These are phyloP conservation scores for Medicago ruthenica DNA, from an alignment of 306 rosid genomes.

Conservation along the genomic window DNA sequence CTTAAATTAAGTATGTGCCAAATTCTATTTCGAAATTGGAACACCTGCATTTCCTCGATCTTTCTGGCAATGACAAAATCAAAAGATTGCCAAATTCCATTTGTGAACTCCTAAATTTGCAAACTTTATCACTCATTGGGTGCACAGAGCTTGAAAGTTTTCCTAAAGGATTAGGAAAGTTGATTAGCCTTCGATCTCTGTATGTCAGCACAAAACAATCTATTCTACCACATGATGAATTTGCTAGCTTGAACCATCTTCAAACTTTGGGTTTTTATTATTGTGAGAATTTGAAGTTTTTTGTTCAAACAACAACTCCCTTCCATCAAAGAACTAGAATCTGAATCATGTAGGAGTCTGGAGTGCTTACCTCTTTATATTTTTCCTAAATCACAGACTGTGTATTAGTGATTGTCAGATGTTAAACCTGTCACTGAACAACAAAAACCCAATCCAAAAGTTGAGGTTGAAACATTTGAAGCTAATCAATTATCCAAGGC, in stretches of 20 bases:
- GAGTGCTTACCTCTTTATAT: not conserved
- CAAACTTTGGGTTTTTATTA: not conserved
- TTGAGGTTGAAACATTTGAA: constrained; percentile 3
- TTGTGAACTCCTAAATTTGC: not conserved
- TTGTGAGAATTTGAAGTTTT: not conserved
- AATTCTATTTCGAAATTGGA: not conserved
- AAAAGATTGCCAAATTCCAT: not conserved
- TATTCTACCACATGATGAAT: not conserved
- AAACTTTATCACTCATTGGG: not conserved
- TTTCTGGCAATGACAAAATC: not conserved
- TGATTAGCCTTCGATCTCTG: not conserved
- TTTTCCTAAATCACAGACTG: constrained; percentile 17
- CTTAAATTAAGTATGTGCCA: not conserved
- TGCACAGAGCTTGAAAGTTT: not conserved
- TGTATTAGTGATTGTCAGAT: not conserved
- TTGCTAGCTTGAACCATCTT: constrained; percentile 19
- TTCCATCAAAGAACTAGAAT: not conserved
- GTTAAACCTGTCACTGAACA: not conserved
- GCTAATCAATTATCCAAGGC: not conserved
- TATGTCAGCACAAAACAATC: not conserved
- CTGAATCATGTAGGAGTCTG: not conserved
- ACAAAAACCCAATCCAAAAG: not conserved
- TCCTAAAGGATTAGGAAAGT: not conserved
- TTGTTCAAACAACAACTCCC: not conserved
- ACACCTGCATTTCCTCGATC: not conserved